Conservation (phyloP, 768 basidiomycete genomes). For the Mycena chlorophos region DNA sequence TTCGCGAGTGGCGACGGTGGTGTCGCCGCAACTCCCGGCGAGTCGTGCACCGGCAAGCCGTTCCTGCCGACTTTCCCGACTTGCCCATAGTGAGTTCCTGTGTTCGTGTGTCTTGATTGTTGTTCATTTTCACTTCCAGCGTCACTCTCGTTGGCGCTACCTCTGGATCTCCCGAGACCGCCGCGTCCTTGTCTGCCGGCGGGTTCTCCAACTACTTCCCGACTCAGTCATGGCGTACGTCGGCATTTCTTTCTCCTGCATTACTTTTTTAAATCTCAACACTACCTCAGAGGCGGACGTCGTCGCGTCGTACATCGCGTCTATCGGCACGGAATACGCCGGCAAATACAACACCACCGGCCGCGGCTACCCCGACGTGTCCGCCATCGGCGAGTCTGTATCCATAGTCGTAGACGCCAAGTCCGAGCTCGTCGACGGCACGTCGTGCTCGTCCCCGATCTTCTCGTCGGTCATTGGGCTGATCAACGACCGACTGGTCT, state of each 20-base stretch:
- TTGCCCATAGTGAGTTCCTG: constrained; percentile 35
- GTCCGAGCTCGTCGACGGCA: constrained; percentile 36
- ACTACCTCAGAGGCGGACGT: constrained; percentile 2
- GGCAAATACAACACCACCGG: constrained; percentile 14
- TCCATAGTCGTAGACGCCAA: constrained; percentile 25
- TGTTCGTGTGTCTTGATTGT: background rate
- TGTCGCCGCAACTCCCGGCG: constrained; percentile 4
- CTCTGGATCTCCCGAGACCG: constrained; percentile 36
- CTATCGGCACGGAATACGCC: constrained; percentile 14
- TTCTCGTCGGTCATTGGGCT: constrained; percentile 48
- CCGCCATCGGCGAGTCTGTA: constrained; percentile 38
- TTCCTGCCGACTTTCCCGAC: constrained; percentile 48
- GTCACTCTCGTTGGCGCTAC: constrained; percentile 45
- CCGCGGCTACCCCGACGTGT: constrained; percentile 42
- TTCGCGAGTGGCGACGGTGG: background rate
- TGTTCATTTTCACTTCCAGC: background rate
- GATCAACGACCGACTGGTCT: constrained; percentile 43
- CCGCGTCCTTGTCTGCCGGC: constrained; percentile 44
- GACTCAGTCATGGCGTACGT: constrained; percentile 29
- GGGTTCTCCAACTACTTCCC: constrained; percentile 45
- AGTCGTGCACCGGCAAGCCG: constrained; percentile 35
- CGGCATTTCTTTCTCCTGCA: background rate
- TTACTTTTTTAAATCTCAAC: background rate
- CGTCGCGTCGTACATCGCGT: background rate
- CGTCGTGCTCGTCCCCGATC: constrained; percentile 48